Conservation (phyloP, 2,329 filamentous ascomycete genomes). For the Bipolaris sorokiniana region DNA sequence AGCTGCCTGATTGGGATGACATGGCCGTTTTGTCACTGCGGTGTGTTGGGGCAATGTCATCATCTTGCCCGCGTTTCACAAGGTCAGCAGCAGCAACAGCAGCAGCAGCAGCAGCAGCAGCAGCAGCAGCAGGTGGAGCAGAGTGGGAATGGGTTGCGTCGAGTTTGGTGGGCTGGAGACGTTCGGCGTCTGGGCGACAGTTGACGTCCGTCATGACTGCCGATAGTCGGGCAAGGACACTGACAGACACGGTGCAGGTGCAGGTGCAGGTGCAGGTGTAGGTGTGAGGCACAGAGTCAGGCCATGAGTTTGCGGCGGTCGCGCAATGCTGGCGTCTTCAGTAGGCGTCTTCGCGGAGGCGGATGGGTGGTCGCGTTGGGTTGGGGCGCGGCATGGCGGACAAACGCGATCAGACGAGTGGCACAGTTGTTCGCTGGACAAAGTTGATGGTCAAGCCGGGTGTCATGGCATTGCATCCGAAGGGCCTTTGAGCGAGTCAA, state of each 20-base stretch:
- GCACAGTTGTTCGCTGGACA: conserved; percentile 2
- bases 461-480: conserved; percentile 15
- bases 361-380: background rate
- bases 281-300: conserved; percentile 12
- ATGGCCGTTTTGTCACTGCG: conserved; percentile 30
- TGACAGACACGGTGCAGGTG: background rate
- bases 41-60: conserved; percentile 29
- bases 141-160: conserved; percentile 17
- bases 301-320: conserved; percentile 17
- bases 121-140: conserved; percentile 11
- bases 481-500: conserved; percentile 29
- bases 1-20: conserved; percentile 39
- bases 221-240: background rate
- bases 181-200: conserved; percentile 17
- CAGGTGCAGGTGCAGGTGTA: too few species aligned
- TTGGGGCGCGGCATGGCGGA: conserved; percentile 16
- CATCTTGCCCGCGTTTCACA: conserved; percentile 38
- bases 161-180: conserved; percentile 23
- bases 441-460: conserved; percentile 12
- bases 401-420: conserved; percentile 16
- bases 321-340: conserved; percentile 12
- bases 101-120: too few species aligned
- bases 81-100: conserved; percentile 12
- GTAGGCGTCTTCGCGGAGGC: background rate
- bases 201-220: background rate